Base-by-base conservation (phyloP, 345 rosid genomes). In the Populus ilicifolia region DNA sequence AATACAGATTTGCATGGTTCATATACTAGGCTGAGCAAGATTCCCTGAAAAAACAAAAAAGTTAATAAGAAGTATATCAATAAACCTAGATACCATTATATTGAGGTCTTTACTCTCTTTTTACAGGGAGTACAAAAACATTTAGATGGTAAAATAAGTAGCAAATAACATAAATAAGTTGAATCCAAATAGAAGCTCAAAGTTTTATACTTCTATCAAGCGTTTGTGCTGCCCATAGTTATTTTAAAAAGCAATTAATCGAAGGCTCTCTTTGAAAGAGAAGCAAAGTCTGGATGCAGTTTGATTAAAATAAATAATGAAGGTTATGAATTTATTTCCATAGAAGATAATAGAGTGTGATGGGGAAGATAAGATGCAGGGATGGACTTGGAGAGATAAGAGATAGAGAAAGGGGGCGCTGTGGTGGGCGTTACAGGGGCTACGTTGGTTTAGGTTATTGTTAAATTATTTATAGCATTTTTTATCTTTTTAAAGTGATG, bases 201-300 rank as follows among this genome's bases (percentile, higher is more conserved):
- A 89, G n/a, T 25, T 91, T 89, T 81, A 87, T 93, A 33, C 84
- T 95, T n/a, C 80, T 93, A 92, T 85, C 97, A 72, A 95, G 90
- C 81, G 84, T 87, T 54, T 87, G 86, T 84, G 89, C 94, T 67
- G 89, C 1, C 59, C 70, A 85, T 12, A 76, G 80, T 50, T 76
- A 76, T 79, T 87, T 86, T 20, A 82, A 85, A 77, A 91, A 71
- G 94, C 97, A 14, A 65, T 87, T 67, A 74, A 72, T 78, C 87
- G 84, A 73, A 93, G 95, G 75, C n/a, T 78, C 83, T 78, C 74
- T 63, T 83, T 93, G 91, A 90, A 89, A 80, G 86, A 80, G 77
- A 87, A 79, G 70, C 75, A 80, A 87, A 86, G 78, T 91, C 90
- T 12, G 99, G 93, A n/a, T 89, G 90, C 78, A 93, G 97, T 81